A percentile compares a stretch with the other conserved stretches of the same genome.
phyloP scores from a whole-genome alignment of 176 grass and related monocot species.

The Pontederia crassipes region DNA sequence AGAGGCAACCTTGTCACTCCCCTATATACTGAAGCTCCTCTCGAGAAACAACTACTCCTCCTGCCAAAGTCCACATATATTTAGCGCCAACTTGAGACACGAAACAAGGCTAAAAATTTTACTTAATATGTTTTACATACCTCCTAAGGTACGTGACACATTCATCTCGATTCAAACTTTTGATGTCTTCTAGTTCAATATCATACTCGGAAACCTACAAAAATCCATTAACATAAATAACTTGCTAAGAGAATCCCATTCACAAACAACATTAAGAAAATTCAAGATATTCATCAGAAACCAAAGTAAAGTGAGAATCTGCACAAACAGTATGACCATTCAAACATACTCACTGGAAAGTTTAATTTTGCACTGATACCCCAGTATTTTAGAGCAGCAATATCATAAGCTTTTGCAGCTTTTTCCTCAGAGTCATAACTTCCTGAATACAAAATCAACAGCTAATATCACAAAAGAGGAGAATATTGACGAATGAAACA shows the following conservation, averaged over 20 bases:
- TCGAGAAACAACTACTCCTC: slow-evolving; percentile 88
- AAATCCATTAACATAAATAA: neutral
- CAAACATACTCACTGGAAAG: slow-evolving; percentile 34
- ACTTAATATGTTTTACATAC: slow-evolving; percentile 19
- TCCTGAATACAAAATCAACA: slow-evolving; percentile 22
- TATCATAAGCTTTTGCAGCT: slow-evolving; percentile 77
- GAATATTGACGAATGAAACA: neutral
- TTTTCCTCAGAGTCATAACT: slow-evolving; percentile 86
- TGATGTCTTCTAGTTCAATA: slow-evolving; percentile 51
- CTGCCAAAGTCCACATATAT: slow-evolving; percentile 25
- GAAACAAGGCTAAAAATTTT: neutral
- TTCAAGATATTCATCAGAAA: neutral
- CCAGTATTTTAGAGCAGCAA: slow-evolving; percentile 84
- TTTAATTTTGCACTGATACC: slow-evolving; percentile 53
- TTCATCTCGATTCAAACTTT: slow-evolving; percentile 56
- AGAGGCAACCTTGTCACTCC: slow-evolving; percentile 76
- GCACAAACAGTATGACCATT: neutral
- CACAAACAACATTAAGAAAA: neutral
- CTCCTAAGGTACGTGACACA: slow-evolving; percentile 78
- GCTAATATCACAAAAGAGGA: neutral
- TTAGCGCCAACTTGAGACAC: neutral
- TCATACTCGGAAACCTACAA: slow-evolving; percentile 53
- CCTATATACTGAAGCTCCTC: slow-evolving; percentile 83
- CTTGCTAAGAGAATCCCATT: too few species aligned
- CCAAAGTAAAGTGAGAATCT: neutral